phyloP scores from a whole-genome alignment of 257 asterid genomes.

The Rauvolfia tetraphylla region DNA sequence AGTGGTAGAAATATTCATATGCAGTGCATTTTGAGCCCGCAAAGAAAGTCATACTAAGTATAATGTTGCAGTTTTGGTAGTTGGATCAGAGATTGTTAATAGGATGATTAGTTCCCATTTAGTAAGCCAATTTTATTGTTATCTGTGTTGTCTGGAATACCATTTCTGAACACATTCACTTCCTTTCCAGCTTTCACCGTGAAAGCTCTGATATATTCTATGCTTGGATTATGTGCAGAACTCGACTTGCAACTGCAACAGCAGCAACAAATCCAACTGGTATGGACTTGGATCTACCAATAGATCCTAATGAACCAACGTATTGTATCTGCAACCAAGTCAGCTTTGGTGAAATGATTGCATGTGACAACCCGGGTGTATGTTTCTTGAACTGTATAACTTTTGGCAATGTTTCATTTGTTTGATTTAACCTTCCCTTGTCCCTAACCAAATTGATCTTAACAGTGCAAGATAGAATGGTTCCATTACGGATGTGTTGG shows the following conservation, averaged over 20 bases:
- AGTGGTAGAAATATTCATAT: neutral
- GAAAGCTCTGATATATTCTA: neutral
- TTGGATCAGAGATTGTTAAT: neutral
- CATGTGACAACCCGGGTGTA: constrained; percentile 93
- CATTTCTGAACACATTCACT: constrained; percentile 4
- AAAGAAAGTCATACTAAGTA: neutral
- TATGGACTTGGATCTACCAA: constrained; percentile 89
- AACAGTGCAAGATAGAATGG: constrained; percentile 99
- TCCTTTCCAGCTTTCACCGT: neutral
- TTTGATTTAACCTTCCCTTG: neutral
- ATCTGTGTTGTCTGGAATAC: neutral
- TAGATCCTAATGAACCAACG: constrained; percentile 97
- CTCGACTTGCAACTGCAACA: constrained; percentile 65
- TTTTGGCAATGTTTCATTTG: neutral
- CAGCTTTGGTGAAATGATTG: constrained; percentile 99
- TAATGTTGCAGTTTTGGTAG: neutral
- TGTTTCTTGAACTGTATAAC: constrained; percentile 10
- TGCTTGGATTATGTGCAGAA: constrained; percentile 39
- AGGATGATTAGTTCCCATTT: neutral
- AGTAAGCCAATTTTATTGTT: neutral
- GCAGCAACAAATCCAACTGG: constrained; percentile 50
- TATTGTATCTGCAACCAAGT: constrained; percentile 98
- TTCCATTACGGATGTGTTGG: constrained; percentile 94
- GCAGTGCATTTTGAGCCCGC: neutral
- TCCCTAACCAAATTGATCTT: constrained; percentile 8